These are phyloP conservation scores for Irpex sp. DNA, from an alignment of 1,284 basidiomycete species.

Conservation along the genomic window DNA sequence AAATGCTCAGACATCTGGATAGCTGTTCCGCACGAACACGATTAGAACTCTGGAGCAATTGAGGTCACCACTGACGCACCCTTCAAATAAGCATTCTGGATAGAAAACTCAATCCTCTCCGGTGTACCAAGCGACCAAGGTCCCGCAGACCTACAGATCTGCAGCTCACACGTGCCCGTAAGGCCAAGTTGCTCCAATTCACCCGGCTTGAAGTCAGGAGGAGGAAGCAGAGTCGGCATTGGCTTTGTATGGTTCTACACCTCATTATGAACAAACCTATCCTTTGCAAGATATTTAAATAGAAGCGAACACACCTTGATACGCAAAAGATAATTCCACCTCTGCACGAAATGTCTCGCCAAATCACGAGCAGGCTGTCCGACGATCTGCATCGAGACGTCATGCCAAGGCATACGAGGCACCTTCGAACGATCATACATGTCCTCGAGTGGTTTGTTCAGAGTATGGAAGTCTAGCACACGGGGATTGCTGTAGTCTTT, in stretches of 20 bases:
- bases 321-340: slow-evolving; percentile 89
- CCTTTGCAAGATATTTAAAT: background rate
- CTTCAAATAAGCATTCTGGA: slow-evolving; percentile 93
- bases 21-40: slow-evolving; percentile 40
- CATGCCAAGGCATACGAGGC: slow-evolving; percentile 99
- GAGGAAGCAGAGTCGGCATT: slow-evolving; percentile 95
- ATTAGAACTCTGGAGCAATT: background rate
- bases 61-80: slow-evolving; percentile 40
- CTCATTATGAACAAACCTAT: background rate
- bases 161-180: slow-evolving; percentile 95
- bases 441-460: slow-evolving; percentile 91
- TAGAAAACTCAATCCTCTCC: slow-evolving; percentile 85
- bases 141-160: slow-evolving; percentile 93
- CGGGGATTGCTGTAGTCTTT: slow-evolving; percentile 95
- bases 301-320: slow-evolving; percentile 67
- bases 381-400: slow-evolving; percentile 92
- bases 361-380: slow-evolving; percentile 96
- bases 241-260: slow-evolving; percentile 79
- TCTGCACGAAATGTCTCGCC: slow-evolving; percentile 93
- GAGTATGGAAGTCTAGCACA: slow-evolving; percentile 81
- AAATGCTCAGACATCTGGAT: slow-evolving; percentile 95
- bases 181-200: slow-evolving; percentile 83
- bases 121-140: slow-evolving; percentile 96
- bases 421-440: slow-evolving; percentile 89
- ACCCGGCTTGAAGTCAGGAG: slow-evolving; percentile 85